These are phyloP conservation scores for Actinomortierella ambigua DNA, from an alignment of 371 early-diverging fungal genomes.

Conservation along the genomic window DNA sequence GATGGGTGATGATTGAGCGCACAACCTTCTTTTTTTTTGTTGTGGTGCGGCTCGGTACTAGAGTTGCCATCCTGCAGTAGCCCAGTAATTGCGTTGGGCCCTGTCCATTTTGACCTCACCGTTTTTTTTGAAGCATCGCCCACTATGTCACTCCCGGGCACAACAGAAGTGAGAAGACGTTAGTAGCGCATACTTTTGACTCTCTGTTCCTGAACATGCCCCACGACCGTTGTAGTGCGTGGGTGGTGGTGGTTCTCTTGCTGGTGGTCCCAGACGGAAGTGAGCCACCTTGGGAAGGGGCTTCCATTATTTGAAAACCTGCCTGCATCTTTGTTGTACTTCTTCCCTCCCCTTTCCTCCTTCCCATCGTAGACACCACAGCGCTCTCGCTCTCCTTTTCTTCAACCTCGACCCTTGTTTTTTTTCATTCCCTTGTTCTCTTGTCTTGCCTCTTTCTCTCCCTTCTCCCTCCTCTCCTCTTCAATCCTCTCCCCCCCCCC, in stretches of 20 bases:
- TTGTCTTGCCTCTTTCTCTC: neutral
- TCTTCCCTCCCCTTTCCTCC: neutral
- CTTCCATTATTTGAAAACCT: too few species aligned
- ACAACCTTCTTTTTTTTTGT: too few species aligned
- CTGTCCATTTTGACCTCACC: too few species aligned
- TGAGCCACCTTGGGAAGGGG: too few species aligned
- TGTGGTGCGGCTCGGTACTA: too few species aligned
- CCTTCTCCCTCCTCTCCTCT: slow-evolving; percentile 6
- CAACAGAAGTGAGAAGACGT: too few species aligned
- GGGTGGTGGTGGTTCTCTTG: neutral
- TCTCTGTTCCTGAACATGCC: slow-evolving; percentile 3
- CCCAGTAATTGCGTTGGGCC: too few species aligned
- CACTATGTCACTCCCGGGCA: too few species aligned
- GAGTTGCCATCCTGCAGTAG: too few species aligned
- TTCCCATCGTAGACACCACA: too few species aligned
- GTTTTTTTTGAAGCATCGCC: too few species aligned
- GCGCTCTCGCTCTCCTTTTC: neutral
- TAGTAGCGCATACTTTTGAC: neutral
- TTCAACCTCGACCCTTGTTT: neutral
- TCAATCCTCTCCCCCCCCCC: neutral
- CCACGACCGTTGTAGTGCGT: neutral
- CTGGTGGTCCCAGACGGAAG: neutral
- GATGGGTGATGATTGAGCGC: too few species aligned
- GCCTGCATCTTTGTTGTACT: neutral
- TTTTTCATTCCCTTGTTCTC: slow-evolving; percentile 1